phyloP scores from a whole-genome alignment of 257 asterid genomes.

The Lantana camara region DNA sequence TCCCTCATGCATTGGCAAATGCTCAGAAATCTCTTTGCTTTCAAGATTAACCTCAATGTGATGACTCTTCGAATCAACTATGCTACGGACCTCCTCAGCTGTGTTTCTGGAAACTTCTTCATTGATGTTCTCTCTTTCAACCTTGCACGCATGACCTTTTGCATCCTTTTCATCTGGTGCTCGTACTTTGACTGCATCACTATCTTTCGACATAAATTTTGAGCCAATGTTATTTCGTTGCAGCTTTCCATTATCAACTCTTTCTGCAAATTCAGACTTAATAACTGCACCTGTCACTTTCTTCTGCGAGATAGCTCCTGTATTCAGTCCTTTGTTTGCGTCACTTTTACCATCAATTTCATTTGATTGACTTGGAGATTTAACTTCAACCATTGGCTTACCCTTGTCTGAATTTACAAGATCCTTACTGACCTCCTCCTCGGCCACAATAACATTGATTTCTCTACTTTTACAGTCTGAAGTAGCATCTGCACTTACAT shows the following conservation, averaged over 20 bases:
- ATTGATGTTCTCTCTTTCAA: slow-evolving; percentile 12
- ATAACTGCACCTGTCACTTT: slow-evolving; percentile 4
- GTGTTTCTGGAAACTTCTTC: slow-evolving; percentile 3
- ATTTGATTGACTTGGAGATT: slow-evolving; percentile 10
- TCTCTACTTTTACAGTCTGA: slow-evolving; percentile 8
- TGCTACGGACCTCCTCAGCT: no score
- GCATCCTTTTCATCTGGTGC: slow-evolving; percentile 25
- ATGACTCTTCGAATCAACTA: no score
- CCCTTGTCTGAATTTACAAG: no score
- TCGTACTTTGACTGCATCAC: no score
- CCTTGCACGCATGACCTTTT: not conserved
- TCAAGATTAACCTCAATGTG: slow-evolving; percentile 8
- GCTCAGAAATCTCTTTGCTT: slow-evolving; percentile 18
- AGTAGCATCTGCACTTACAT: slow-evolving; percentile 20
- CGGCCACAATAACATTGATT: slow-evolving; percentile 8
- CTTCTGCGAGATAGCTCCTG: slow-evolving; percentile 23
- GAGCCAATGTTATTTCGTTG: slow-evolving; percentile 17
- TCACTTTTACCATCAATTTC: slow-evolving; percentile 30
- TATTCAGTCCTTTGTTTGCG: slow-evolving; percentile 18
- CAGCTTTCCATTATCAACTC: slow-evolving; percentile 25
- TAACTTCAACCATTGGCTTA: slow-evolving; percentile 17
- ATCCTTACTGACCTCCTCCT: not conserved
- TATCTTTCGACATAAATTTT: no score
- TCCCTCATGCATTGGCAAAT: slow-evolving; percentile 15
- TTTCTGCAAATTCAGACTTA: slow-evolving; percentile 29